phyloP scores from a whole-genome alignment of 2,329 filamentous ascomycete genomes.

The Herpomyces periplanetae region DNA sequence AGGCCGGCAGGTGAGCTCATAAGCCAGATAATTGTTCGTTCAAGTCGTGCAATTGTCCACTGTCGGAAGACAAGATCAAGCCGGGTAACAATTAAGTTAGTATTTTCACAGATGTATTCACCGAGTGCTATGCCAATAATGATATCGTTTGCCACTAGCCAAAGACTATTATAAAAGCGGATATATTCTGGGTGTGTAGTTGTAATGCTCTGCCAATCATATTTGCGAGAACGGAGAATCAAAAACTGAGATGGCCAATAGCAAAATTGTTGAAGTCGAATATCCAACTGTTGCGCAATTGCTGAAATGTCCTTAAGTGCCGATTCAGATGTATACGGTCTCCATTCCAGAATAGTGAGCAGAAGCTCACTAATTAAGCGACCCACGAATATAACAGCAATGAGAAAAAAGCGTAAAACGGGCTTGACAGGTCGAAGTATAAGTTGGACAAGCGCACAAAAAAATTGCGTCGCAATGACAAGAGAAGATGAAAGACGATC shows the following conservation, averaged over 20 bases:
- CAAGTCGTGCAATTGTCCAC: slow-evolving; percentile 61
- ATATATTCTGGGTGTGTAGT: slow-evolving; percentile 92
- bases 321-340: slow-evolving; percentile 29
- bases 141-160: slow-evolving; percentile 91
- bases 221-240: slow-evolving; percentile 51
- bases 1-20: slow-evolving; percentile 82
- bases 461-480: slow-evolving; percentile 41
- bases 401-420: slow-evolving; percentile 15
- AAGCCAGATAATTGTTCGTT: slow-evolving; percentile 64
- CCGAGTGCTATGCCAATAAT: slow-evolving; percentile 91
- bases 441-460: slow-evolving; percentile 9
- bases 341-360: slow-evolving; percentile 45
- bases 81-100: slow-evolving; percentile 36
- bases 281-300: slow-evolving; percentile 85
- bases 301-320: slow-evolving; percentile 84
- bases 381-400: slow-evolving; percentile 38
- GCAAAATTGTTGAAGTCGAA: slow-evolving; percentile 82
- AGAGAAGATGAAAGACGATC: too few relatives aligned
- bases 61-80: slow-evolving; percentile 32
- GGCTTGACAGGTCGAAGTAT: slow-evolving; percentile 4
- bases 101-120: slow-evolving; percentile 86
- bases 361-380: slow-evolving; percentile 42
- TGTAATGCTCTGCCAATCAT: slow-evolving; percentile 78
- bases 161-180: slow-evolving; percentile 88
- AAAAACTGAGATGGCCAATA: slow-evolving; percentile 96